Evolutionary conservation across 2,329 filamentous ascomycete species (phyloP).

Genomic region (Calonectria henricotiae): DNA sequence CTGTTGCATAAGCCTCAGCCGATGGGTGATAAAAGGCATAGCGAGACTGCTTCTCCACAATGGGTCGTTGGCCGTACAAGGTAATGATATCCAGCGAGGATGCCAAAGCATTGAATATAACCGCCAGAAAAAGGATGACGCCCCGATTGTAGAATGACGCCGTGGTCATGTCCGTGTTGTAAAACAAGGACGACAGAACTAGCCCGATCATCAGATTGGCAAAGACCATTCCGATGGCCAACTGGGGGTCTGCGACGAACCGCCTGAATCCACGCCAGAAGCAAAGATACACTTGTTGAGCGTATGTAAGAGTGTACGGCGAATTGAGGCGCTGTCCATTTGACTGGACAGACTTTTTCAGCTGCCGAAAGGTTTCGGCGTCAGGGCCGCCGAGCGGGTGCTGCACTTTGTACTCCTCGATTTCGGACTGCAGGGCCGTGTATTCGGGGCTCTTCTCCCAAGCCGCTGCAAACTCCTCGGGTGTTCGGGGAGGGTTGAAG

Average conservation of each 20-base stretch:
- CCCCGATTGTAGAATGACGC: conserved; percentile 64
- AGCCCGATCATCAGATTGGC: conserved; percentile 57
- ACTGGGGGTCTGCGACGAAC: conserved; percentile 54
- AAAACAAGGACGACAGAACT: conserved; percentile 67
- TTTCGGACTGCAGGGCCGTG: conserved; percentile 18
- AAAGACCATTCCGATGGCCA: conserved; percentile 27
- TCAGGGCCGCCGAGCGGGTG: conserved; percentile 44
- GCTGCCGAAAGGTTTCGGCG: conserved; percentile 40
- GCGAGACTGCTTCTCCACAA: conserved; percentile 57
- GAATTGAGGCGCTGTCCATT: conserved; percentile 62
- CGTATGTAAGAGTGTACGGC: conserved; percentile 65
- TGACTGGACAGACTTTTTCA: conserved; percentile 45
- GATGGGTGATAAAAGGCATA: conserved; percentile 58
- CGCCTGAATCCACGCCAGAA: conserved; percentile 59
- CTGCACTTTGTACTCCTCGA: conserved; percentile 55
- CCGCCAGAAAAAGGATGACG: conserved; percentile 67
- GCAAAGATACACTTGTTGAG: conserved; percentile 63
- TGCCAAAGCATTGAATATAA: conserved; percentile 67
- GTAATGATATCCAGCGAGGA: conserved; percentile 55
- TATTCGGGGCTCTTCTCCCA: conserved; percentile 53
- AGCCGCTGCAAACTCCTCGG: conserved; percentile 57
- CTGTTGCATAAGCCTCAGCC: conserved; percentile 53
- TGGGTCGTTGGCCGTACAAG: conserved; percentile 54
- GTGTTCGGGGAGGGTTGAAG: conserved; percentile 53
- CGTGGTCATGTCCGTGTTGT: conserved; percentile 61